Evolutionary conservation across 768 basidiomycete species (phyloP), one percentile per base, ranked within the genome.

Genomic region (Auricularia sp.): DNA sequence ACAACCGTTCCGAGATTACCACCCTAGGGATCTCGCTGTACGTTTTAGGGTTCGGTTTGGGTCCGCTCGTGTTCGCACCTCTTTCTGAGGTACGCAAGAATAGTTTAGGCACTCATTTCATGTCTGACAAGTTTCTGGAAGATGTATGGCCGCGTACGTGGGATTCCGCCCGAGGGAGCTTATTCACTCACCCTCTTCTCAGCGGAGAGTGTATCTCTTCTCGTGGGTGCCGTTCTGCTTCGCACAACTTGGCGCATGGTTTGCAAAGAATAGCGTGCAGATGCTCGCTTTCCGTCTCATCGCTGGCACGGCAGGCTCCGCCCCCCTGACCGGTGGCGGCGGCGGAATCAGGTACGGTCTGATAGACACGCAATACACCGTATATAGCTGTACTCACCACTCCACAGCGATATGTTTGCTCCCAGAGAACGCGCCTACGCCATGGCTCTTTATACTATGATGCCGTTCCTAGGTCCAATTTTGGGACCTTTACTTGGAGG

Each of bases 401-500:
- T 64, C 29, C 61, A n/a, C 69, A 84, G 83, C 84, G 85, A 86
- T 66, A 81, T 86, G 64, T 86, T 83, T 79, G 79, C 75, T 62
- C 75, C 83, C 42, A 78, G 81, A 64, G 85, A 88, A 70, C 80
- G 86, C 34, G 85, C 83, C 14, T 70, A 85, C 21, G 84, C 86
- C 42, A 80, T 83, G 7, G 79, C 81, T 18, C 76, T 87, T 21
- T 87, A 86, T 71, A 79, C 83, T 1, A 79, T 80, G 12, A 18
- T 84, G 80, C 61, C 84, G 78, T 58, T 87, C 82, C 69, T 80
- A 3, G 73, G 70, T 43, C 71, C 72, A 84, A 84, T 86, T 4
- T 75, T 85, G n/a, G 86, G 87, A 1, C 86, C 87, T 2, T 81
- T 90, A 63, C 81, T 86, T 34, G 85, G 87, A 23, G 85, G 85